phyloP scores from a whole-genome alignment of 129 eudicot species.

The Centaurea solstitialis region DNA sequence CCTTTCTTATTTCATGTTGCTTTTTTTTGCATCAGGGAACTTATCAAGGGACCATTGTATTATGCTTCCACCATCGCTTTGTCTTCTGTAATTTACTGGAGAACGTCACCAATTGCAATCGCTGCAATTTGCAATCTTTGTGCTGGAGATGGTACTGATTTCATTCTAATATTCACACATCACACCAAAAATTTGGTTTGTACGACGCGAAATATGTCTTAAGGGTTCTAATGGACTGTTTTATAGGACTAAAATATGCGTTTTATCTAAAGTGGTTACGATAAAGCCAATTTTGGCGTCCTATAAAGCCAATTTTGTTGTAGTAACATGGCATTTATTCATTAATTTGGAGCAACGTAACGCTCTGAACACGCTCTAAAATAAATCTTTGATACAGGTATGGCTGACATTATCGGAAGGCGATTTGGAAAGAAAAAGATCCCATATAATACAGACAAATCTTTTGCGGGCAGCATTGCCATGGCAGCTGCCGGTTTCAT shows the following conservation, averaged over 20 bases:
- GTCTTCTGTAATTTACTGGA: slow-evolving; percentile 62
- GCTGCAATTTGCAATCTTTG: slow-evolving; percentile 78
- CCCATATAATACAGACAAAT: slow-evolving; percentile 82
- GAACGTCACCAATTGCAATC: slow-evolving; percentile 70
- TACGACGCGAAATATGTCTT: neutral
- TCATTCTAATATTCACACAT: neutral
- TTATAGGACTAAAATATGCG: neutral
- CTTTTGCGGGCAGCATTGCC: slow-evolving; percentile 64
- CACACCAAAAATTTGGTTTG: neutral
- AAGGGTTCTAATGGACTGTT: neutral
- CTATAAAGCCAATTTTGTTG: neutral
- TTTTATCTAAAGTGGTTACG: neutral
- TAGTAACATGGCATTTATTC: neutral
- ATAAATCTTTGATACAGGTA: slow-evolving; percentile 34
- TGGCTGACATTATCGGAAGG: slow-evolving; percentile 78
- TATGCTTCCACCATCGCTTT: slow-evolving; percentile 68
- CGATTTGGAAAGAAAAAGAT: slow-evolving; percentile 63
- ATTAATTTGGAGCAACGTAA: neutral
- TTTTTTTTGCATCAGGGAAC: slow-evolving; percentile 52
- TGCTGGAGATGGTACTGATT: slow-evolving; percentile 73
- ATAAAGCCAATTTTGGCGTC: neutral
- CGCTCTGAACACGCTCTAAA: neutral
- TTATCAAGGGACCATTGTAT: slow-evolving; percentile 72
- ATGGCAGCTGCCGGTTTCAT: slow-evolving; percentile 47
- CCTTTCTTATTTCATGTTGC: neutral